Percentiles rank a stretch among this genome's conserved stretches.
phyloP scores from a whole-genome alignment of 805 yeast species.

The Nakazawaea siamensis region DNA sequence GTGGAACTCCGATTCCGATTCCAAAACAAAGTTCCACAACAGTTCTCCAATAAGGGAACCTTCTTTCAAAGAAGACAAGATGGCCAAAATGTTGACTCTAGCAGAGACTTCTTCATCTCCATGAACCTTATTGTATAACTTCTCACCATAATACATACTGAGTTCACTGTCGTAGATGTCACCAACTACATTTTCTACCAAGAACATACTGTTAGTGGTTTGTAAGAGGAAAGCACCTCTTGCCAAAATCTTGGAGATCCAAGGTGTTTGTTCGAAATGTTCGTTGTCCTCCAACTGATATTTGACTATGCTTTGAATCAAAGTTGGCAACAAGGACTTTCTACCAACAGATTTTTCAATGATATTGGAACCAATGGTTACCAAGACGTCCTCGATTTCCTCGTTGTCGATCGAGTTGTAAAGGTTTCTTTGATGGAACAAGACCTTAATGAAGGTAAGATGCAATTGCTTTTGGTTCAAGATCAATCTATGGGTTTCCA shows the following conservation, averaged over 20 bases:
- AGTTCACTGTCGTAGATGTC: conserved; percentile 38
- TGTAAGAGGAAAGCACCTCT: conserved; percentile 41
- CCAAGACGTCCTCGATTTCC: conserved; percentile 20
- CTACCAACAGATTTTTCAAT: conserved; percentile 48
- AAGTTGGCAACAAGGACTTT: conserved; percentile 57
- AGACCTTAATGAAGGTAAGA: conserved; percentile 38
- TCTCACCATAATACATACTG: conserved; percentile 22
- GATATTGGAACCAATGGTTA: conserved; percentile 32
- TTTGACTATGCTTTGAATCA: conserved; percentile 37
- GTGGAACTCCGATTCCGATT: conserved; percentile 28
- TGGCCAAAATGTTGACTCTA: conserved; percentile 40
- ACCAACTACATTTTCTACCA: conserved; percentile 51
- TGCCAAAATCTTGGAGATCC: conserved; percentile 46
- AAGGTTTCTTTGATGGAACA: conserved; percentile 36
- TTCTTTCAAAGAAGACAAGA: conserved; percentile 27
- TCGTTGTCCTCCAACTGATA: conserved; percentile 29
- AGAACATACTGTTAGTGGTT: conserved; percentile 46
- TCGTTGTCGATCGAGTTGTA: conserved; percentile 24
- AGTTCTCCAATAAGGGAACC: conserved; percentile 20
- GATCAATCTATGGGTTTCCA: conserved; percentile 52
- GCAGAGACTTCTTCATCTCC: conserved; percentile 52
- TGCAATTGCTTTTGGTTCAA: conserved; percentile 63
- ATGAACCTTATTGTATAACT: conserved; percentile 39
- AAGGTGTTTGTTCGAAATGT: conserved; percentile 31
- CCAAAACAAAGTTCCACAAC: conserved; percentile 29